Evolutionary conservation across 441 rosid genomes (phyloP), one percentile per base, ranked within the genome.

Genomic region (Pelargonium myrrhifolium): DNA sequence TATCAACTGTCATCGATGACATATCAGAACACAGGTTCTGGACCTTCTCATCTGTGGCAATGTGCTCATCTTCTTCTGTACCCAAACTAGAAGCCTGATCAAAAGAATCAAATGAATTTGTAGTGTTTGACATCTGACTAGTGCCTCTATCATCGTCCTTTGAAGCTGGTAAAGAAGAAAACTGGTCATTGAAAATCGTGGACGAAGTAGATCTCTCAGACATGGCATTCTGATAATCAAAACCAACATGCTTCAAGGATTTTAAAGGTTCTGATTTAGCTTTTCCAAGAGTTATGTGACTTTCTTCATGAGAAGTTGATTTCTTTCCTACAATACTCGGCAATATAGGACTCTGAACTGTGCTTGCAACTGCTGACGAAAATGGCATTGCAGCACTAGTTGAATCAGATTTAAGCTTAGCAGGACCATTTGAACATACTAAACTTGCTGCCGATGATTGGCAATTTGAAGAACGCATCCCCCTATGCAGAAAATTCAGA

Each of bases 381-480:
- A 83, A 71, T 59, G 84, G 69, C 71, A 74, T 61, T 9, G 78
- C 65, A 66, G 79, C 75, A 72, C 78, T 49, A 68, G 15, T 72
- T 7, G 76, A 62, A 39, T 82, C 90, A 74, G 81, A 66, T 72
- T 78, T 88, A 65, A 77, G 87, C 72, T 78, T 84, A 58, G 79
- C 53, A 66, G 84, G 71, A 69, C 87, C 89, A 81, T 84, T 82
- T 37, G 83, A 76, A 67, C 75, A 77, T 56, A 74, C 78, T 26
- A 80, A 69, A 76, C 71, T 68, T 61, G 83, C 79, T 60, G 72
- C 59, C 69, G 71, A 72, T 17, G 81, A 85, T 70, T 82, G 87
- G 78, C 43, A 68, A 17, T 67, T 83, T 73, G 85, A 73, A 76
- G 82, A 72, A 66, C 85, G 88, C 72, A 78, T 80, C 76, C 98